Evolutionary conservation across 169 alveolate species (phyloP), one percentile per base, ranked within the genome.

Genomic region (Plasmodium coatneyi): DNA sequence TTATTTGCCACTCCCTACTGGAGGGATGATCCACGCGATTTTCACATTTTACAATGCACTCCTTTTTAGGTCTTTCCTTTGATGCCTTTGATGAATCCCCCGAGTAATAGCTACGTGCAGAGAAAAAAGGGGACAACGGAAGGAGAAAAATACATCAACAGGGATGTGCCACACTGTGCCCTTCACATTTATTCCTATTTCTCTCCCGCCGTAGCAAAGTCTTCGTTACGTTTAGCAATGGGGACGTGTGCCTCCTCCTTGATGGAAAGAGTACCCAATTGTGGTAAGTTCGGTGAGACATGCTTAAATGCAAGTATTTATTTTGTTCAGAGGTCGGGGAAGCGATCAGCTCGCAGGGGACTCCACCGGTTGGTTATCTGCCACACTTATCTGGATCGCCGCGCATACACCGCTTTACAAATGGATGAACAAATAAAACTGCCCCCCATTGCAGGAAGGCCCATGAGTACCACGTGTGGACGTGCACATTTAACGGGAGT

Each of bases 401-500:
- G 28, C 76, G 6, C 3, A n/a, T 28, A 66, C 36, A 19, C 25
- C 9, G 36, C 10, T 28, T 25, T 36, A 66, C 10, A 25, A 19
- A 19, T 7, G 30, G 36, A n/a, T 25, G 30, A n/a, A 66, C 76
- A 66, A 19, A 22, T 66, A n/a, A 19, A 19, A 5, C 25, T 4
- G 1, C 76, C 16, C 36, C n/a, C 60, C n/a, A 5, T 66, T 22
- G 14, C 92, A 87, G 93, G 93, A 76, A 52, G 72, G 93, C 89
- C 19, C 93, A 87, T 80, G 93, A 87, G 12, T 87, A 87, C 71
- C 93, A 87, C 71, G 89, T 87, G 49, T 87, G 93, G 93, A 34
- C 78, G 5, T 87, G 93, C 71, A 66, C 87, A 79, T 87, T 87
- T 52, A 60, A 36, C 32, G 93, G 89, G 43, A 66, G 32, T 52